Percentiles rank a stretch among this genome's conserved stretches.
phyloP scores from a whole-genome alignment of 352 stramenopile species.

The Globisporangium carolinianum region DNA sequence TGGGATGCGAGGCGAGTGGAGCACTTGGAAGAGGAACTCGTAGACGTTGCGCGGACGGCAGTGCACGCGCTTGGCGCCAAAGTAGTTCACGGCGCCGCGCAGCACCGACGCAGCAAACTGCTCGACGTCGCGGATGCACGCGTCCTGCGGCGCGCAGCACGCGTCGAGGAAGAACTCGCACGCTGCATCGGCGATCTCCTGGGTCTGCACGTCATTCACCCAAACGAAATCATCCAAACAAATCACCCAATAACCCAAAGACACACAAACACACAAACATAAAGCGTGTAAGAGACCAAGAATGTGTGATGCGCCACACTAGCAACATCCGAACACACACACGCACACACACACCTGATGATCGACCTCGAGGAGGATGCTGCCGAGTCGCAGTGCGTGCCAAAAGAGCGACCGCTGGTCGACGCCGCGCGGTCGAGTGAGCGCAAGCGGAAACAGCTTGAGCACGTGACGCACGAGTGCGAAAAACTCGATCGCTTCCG shows the following conservation, averaged over 20 bases:
- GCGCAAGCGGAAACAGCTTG: slow-evolving; percentile 30
- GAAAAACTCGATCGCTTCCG: slow-evolving; percentile 52
- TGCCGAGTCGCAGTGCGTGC: slow-evolving; percentile 33
- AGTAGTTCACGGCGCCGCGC: slow-evolving; percentile 36
- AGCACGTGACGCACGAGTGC: slow-evolving; percentile 29
- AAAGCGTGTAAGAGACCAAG: too few species aligned
- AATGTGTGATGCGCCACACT: too few species aligned
- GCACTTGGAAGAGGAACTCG: slow-evolving; percentile 69
- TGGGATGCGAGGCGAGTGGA: slow-evolving; percentile 54
- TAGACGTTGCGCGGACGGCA: slow-evolving; percentile 51
- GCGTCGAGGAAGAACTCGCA: slow-evolving; percentile 57
- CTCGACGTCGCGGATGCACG: slow-evolving; percentile 25
- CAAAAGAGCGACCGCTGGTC: slow-evolving; percentile 29
- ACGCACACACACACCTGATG: slow-evolving; percentile 32
- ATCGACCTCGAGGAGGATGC: slow-evolving; percentile 42
- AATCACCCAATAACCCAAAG: too few species aligned
- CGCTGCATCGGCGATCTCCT: slow-evolving; percentile 57
- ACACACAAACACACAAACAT: too few species aligned
- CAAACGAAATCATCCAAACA: neutral
- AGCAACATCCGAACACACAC: neutral
- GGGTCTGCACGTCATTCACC: slow-evolving; percentile 17
- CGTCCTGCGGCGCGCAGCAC: slow-evolving; percentile 29
- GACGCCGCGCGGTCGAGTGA: slow-evolving; percentile 18
- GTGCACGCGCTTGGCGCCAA: slow-evolving; percentile 34
- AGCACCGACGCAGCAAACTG: slow-evolving; percentile 34